Evolutionary conservation across 345 rosid genomes (phyloP).

Genomic region (Garcia nutans): DNA sequence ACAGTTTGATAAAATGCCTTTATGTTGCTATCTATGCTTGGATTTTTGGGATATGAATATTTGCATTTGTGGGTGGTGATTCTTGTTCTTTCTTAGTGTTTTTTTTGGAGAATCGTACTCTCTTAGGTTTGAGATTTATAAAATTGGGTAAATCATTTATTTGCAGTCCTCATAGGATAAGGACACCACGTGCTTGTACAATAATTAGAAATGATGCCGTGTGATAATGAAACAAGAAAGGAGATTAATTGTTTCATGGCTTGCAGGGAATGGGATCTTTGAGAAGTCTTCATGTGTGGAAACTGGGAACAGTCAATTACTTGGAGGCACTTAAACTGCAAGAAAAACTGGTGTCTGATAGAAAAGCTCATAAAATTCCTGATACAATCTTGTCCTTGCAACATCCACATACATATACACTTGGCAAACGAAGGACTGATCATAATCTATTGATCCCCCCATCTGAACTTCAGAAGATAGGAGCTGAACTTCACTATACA

Average conservation of each 20-base stretch:
- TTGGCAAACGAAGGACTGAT: constrained; percentile 72
- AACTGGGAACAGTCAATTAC: constrained; percentile 67
- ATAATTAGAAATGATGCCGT: too few relatives aligned
- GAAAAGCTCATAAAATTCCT: constrained; percentile 53
- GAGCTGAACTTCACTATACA: constrained; percentile 87
- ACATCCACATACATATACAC: constrained; percentile 84
- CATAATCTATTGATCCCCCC: constrained; percentile 66
- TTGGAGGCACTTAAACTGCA: constrained; percentile 77
- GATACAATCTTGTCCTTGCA: constrained; percentile 76
- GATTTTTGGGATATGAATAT: too few relatives aligned
- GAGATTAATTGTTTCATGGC: constrained; percentile 10
- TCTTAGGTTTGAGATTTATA: constrained; percentile 2
- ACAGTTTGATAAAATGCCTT: too few relatives aligned
- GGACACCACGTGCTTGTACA: too few relatives aligned
- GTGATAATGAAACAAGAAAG: too few relatives aligned
- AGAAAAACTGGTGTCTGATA: constrained; percentile 54
- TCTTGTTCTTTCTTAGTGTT: too few relatives aligned
- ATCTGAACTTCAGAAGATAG: constrained; percentile 60
- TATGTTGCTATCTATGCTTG: too few relatives aligned
- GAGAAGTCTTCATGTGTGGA: constrained; percentile 68
- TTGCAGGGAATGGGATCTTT: constrained; percentile 57
- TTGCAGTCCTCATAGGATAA: not conserved
- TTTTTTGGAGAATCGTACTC: too few relatives aligned
- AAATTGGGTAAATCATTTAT: not conserved
- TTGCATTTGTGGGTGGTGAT: too few relatives aligned